A percentile compares a stretch with the other conserved stretches of the same genome.
Evolutionary conservation across 1,139 yeast genomes (phyloP).

Genomic region (Diutina neorugosa): DNA sequence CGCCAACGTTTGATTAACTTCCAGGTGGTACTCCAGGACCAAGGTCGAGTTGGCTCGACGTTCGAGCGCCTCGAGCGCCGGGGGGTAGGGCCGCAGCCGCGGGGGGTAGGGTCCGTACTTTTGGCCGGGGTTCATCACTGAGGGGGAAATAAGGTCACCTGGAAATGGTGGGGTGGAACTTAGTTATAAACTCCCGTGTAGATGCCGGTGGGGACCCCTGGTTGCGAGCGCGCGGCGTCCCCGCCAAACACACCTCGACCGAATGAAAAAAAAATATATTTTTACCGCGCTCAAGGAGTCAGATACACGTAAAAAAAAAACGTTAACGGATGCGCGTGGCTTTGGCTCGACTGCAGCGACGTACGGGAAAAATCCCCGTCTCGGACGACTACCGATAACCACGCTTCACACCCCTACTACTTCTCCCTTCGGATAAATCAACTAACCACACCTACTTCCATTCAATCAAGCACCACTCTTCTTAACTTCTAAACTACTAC

Average conservation of each 20-base stretch:
- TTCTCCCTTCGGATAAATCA: background rate
- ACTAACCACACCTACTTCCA: too few species aligned
- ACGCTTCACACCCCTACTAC: background rate
- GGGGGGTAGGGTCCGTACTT: slow-evolving; percentile 3
- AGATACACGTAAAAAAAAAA: background rate
- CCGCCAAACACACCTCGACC: background rate
- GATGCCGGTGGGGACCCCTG: background rate
- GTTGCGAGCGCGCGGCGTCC: background rate
- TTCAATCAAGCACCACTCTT: too few species aligned
- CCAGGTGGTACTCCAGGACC: slow-evolving; percentile 24
- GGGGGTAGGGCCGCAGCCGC: slow-evolving; percentile 15
- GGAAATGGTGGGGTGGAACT: background rate
- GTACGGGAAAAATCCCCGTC: background rate
- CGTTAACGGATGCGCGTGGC: background rate
- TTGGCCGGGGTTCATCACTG: background rate
- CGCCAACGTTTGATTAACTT: slow-evolving; percentile 11
- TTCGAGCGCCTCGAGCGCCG: slow-evolving; percentile 36
- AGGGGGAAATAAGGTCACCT: background rate
- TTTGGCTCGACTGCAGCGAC: background rate
- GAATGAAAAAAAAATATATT: too few species aligned
- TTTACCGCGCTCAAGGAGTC: background rate
- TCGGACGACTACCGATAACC: background rate
- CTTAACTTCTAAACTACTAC: too few species aligned
- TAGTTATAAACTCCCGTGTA: background rate
- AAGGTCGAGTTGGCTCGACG: slow-evolving; percentile 30